phyloP scores from a whole-genome alignment of 257 asterid species.

The Salvia splendens region DNA sequence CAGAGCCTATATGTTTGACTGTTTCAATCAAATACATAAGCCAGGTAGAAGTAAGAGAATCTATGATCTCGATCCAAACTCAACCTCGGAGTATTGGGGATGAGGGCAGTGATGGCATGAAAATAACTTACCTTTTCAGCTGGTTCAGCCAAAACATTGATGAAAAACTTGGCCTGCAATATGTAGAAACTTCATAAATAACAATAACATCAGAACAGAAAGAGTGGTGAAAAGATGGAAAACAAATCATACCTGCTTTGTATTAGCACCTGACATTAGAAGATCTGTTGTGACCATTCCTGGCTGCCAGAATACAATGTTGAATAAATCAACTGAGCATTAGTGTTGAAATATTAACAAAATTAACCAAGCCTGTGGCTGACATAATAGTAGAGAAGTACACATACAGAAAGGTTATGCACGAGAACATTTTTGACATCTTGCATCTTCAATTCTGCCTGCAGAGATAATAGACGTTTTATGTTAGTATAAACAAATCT shows the following conservation, averaged over 20 bases:
- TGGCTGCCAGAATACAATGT: conserved; percentile 56
- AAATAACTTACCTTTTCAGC: conserved; percentile 71
- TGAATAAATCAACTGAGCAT: not conserved
- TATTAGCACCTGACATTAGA: conserved; percentile 91
- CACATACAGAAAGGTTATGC: conserved; percentile 86
- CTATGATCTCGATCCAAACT: not conserved
- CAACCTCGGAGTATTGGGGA: not conserved
- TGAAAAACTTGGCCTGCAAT: conserved; percentile 94
- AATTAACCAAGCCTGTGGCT: no score
- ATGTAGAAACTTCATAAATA: conserved; percentile 12
- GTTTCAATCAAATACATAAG: not conserved
- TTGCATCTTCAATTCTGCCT: conserved; percentile 97
- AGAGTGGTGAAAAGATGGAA: not conserved
- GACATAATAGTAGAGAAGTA: conserved; percentile 22
- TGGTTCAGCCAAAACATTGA: conserved; percentile 94
- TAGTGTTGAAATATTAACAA: no score
- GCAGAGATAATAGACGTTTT: conserved; percentile 30
- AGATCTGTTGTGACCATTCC: conserved; percentile 99
- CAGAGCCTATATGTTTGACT: no score
- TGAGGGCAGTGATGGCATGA: not conserved
- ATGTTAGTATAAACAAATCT: conserved; percentile 22
- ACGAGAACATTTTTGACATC: conserved; percentile 79
- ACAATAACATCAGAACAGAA: conserved; percentile 14
- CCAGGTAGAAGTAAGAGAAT: not conserved
- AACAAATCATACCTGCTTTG: conserved; percentile 68